Percentiles rank a stretch among this genome's conserved stretches.
Conservation (phyloP, 306 rosid species). For the Cucumis sativus region Cucumber_9930_V3 NC_026659.2:27606501-27607000, state of each 20-base stretch:
- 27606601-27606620: slow-evolving; percentile 22
- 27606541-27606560: slow-evolving; percentile 98
- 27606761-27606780: slow-evolving; percentile 99
- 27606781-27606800: slow-evolving; percentile 87
- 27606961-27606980: slow-evolving; percentile 98
- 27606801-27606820: slow-evolving; percentile 90
- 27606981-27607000: slow-evolving; percentile 97
- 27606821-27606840: slow-evolving; percentile 94
- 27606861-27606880: slow-evolving; percentile 98
- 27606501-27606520: slow-evolving; percentile 98
- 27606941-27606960: slow-evolving; percentile 99
- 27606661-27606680: not conserved
- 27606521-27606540: slow-evolving; percentile 97
- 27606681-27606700: not conserved
- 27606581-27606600: slow-evolving; percentile 19
- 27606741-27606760: slow-evolving; percentile 94
- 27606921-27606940: slow-evolving; percentile 79
- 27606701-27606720: slow-evolving; percentile 34
- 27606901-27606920: slow-evolving; percentile 93
- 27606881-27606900: slow-evolving; percentile 99
- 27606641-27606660: slow-evolving; percentile 11
- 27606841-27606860: slow-evolving; percentile 96
- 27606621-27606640: slow-evolving; percentile 20
- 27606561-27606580: slow-evolving; percentile 67
- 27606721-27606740: slow-evolving; percentile 96